phyloP scores from a whole-genome alignment of 83 land plant species.

The Larix sibirica region DNA sequence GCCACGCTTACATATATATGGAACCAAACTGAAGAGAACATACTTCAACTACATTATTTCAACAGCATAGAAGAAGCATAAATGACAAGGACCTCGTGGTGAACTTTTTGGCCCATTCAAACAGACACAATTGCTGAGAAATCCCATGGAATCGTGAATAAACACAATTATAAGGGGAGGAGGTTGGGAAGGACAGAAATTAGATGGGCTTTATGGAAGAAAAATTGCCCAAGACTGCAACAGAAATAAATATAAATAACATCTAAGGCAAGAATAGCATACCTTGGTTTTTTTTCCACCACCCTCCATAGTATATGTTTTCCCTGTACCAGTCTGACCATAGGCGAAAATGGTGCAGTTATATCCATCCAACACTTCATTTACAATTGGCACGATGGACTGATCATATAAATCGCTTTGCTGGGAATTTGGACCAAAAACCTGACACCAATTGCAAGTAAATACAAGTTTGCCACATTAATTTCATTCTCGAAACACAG shows the following conservation, averaged over 20 bases:
- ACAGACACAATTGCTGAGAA: neutral
- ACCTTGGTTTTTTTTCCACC: conserved; percentile 89
- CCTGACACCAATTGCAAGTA: conserved; percentile 38
- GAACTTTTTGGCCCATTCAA: neutral
- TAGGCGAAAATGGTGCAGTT: conserved; percentile 99
- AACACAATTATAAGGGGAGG: neutral
- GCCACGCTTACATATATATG: neutral
- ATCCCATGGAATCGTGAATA: neutral
- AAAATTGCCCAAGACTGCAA: neutral
- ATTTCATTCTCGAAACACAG: neutral
- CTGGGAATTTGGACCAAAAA: conserved; percentile 84
- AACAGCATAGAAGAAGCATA: too few species aligned
- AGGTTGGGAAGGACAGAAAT: neutral
- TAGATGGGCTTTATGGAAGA: neutral
- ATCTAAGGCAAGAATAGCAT: neutral
- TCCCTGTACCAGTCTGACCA: conserved; percentile 99
- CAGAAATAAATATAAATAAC: neutral
- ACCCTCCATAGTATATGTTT: conserved; percentile 99
- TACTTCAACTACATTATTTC: neutral
- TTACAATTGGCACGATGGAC: conserved; percentile 88
- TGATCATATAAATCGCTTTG: conserved; percentile 91
- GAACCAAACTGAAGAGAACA: neutral
- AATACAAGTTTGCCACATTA: neutral
- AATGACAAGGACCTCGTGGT: neutral
- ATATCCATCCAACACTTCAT: conserved; percentile 96